phyloP scores from a whole-genome alignment of 208 protist genomes.

The Trypanosoma melophagium region DNA sequence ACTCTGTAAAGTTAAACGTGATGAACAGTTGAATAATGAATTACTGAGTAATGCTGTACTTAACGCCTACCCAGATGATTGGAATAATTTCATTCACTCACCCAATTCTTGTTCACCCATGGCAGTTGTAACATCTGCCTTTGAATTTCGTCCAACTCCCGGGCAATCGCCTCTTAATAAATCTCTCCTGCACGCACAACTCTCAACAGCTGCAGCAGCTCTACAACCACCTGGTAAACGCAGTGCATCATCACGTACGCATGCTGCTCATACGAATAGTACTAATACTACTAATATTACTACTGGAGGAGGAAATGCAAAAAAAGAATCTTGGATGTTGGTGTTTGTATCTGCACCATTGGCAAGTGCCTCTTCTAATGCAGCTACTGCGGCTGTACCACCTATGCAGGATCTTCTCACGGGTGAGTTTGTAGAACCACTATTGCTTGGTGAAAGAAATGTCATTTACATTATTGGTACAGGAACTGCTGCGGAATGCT shows the following conservation, averaged over 20 bases:
- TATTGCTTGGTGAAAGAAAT: conserved; percentile 64
- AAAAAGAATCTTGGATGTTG: conserved; percentile 32
- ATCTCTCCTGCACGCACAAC: conserved; percentile 80
- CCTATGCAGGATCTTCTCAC: conserved; percentile 89
- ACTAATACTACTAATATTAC: conserved; percentile 1
- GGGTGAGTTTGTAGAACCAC: conserved; percentile 85
- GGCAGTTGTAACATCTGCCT: conserved; percentile 62
- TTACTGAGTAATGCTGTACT: conserved; percentile 72
- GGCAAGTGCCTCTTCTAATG: conserved; percentile 31
- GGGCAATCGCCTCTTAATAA: conserved; percentile 72
- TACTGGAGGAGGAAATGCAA: background rate
- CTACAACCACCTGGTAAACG: conserved; percentile 35
- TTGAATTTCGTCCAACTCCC: conserved; percentile 60
- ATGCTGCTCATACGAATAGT: background rate
- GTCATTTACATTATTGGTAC: conserved; percentile 88
- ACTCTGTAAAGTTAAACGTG: conserved; percentile 63
- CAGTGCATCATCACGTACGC: background rate
- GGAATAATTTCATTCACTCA: conserved; percentile 79
- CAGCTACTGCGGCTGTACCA: conserved; percentile 38
- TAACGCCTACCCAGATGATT: conserved; percentile 83
- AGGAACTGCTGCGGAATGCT: conserved; percentile 69
- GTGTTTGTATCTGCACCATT: conserved; percentile 64
- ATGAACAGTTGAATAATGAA: conserved; percentile 60
- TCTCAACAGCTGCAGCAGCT: conserved; percentile 57
- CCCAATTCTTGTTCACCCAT: conserved; percentile 67